These are phyloP conservation scores for Candida tammaniensis DNA, from an alignment of 805 yeast species.

Conservation along the genomic window DNA sequence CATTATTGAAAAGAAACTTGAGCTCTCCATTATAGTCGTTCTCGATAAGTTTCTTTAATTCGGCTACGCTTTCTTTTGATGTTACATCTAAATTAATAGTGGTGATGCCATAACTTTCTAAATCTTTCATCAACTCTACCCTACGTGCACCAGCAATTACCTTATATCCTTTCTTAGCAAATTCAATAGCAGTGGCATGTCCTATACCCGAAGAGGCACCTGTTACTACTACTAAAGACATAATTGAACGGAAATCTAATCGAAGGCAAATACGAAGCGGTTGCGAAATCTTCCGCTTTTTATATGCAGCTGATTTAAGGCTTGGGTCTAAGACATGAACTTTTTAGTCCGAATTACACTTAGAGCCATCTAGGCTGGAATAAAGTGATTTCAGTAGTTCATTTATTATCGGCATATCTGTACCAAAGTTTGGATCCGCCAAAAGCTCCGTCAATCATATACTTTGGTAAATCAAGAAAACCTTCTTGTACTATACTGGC, in stretches of 20 bases:
- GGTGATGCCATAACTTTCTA: conserved; percentile 22
- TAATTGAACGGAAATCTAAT: too few species aligned
- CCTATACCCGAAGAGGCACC: conserved; percentile 53
- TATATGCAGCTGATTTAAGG: too few species aligned
- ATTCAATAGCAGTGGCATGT: conserved; percentile 36
- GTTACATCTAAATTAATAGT: conserved; percentile 35
- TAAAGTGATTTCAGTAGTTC: too few species aligned
- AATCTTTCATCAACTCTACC: conserved; percentile 22
- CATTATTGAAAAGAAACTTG: conserved; percentile 38
- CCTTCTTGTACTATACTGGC: conserved; percentile 36
- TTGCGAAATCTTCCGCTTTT: too few species aligned
- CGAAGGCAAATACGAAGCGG: too few species aligned
- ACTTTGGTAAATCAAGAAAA: conserved; percentile 15
- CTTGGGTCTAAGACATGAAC: too few species aligned
- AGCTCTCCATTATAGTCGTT: conserved; percentile 27
- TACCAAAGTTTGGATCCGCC: too few species aligned
- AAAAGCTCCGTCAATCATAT: conserved; percentile 1
- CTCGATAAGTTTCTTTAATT: conserved; percentile 19
- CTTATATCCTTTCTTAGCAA: conserved; percentile 39
- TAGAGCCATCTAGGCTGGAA: too few species aligned
- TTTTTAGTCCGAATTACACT: too few species aligned
- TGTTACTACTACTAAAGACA: conserved; percentile 49
- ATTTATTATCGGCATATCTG: too few species aligned
- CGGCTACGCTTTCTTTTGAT: conserved; percentile 19
- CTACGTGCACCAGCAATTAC: conserved; percentile 34